These are phyloP conservation scores for Anisodus tanguticus DNA, from an alignment of 257 asterid genomes.

Conservation along the genomic window DNA sequence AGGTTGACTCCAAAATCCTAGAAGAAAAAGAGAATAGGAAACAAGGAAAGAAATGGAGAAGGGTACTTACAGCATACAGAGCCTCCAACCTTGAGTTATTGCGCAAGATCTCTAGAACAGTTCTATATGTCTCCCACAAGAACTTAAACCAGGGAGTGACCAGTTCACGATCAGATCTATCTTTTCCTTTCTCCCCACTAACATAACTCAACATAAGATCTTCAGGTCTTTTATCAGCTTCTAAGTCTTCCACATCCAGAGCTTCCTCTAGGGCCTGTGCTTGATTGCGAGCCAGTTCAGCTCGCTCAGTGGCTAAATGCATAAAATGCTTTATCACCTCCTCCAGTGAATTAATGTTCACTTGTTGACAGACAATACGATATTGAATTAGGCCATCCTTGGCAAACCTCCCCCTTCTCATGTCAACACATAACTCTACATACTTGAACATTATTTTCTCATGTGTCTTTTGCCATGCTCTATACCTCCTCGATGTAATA, in stretches of 20 bases:
- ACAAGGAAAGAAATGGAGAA: not conserved
- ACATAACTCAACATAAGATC: slow-evolving; percentile 55
- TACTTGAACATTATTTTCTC: slow-evolving; percentile 51
- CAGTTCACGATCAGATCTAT: slow-evolving; percentile 52
- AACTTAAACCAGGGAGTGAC: slow-evolving; percentile 51
- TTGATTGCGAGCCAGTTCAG: slow-evolving; percentile 45
- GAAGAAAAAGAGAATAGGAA: not conserved
- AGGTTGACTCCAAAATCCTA: not conserved
- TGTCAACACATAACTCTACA: slow-evolving; percentile 51
- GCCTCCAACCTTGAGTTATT: slow-evolving; percentile 50
- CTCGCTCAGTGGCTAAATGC: slow-evolving; percentile 49
- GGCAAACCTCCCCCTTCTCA: slow-evolving; percentile 47
- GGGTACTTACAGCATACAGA: slow-evolving; percentile 44
- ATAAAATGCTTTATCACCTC: slow-evolving; percentile 51
- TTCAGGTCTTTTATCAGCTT: slow-evolving; percentile 53
- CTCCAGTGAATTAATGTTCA: slow-evolving; percentile 47
- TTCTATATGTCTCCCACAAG: slow-evolving; percentile 52
- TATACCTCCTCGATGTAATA: slow-evolving; percentile 48
- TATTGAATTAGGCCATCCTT: slow-evolving; percentile 51
- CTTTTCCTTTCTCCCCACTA: slow-evolving; percentile 51
- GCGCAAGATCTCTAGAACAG: slow-evolving; percentile 47
- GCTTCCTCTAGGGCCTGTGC: slow-evolving; percentile 52
- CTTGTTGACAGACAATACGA: slow-evolving; percentile 47
- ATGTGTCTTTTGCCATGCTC: slow-evolving; percentile 52
- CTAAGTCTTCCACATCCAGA: slow-evolving; percentile 51